These are phyloP conservation scores for Pyracantha coccinea DNA, from an alignment of 331 rosid species.

Conservation along the genomic window DNA sequence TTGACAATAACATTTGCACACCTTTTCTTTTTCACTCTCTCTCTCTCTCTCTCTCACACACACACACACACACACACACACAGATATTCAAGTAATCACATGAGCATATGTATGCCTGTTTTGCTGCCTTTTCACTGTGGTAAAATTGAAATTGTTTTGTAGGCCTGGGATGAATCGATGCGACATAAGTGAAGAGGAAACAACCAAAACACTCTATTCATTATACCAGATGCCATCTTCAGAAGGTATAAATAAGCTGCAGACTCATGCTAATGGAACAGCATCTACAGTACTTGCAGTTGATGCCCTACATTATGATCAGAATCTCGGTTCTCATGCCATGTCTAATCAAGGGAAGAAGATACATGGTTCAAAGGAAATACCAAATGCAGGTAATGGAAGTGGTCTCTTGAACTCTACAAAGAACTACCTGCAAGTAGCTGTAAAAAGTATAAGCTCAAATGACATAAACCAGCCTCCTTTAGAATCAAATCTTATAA, in stretches of 20 bases:
- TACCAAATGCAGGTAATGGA: conserved; percentile 14
- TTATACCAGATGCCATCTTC: conserved; percentile 39
- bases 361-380: conserved; percentile 24
- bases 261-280: conserved; percentile 31
- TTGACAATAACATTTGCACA: not conserved
- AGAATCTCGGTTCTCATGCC: conserved; percentile 19
- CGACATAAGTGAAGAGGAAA: conserved; percentile 52
- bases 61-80: not conserved
- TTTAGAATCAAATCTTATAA: conserved; percentile 27
- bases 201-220: conserved; percentile 39
- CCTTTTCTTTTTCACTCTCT: not conserved
- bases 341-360: conserved; percentile 37
- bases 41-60: not conserved
- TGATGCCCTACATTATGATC: conserved; percentile 29
- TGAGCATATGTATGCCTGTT: not conserved
- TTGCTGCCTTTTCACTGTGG: conserved; percentile 16
- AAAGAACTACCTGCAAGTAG: conserved; percentile 25
- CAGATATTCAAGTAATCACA: not conserved
- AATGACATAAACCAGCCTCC: conserved; percentile 24
- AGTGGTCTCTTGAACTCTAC: conserved; percentile 20
- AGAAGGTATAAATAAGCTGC: conserved; percentile 27
- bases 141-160: conserved; percentile 8
- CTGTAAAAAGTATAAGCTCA: conserved; percentile 26
- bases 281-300: conserved; percentile 22
- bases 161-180: conserved; percentile 73